Conservation (phyloP, 2,329 filamentous ascomycete species). For the Epichloe uncinata region DNA sequence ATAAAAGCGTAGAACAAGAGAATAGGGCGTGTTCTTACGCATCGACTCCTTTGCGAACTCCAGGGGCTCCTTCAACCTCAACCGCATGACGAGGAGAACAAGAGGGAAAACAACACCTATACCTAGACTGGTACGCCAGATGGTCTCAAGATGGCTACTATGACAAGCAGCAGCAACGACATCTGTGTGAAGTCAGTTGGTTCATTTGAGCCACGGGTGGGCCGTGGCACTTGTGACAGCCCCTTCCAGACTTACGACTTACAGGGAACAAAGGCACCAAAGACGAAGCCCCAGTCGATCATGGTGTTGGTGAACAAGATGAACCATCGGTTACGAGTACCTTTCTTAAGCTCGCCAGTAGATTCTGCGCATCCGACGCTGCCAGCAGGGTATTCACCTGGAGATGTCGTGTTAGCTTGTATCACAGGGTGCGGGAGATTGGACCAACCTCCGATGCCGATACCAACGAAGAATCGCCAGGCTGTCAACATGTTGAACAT, state of each 20-base stretch:
- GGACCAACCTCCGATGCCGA: constrained; percentile 56
- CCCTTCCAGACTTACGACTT: constrained; percentile 9
- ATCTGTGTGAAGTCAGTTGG: constrained; percentile 13
- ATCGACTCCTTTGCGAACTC: constrained; percentile 61
- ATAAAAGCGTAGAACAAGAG: constrained; percentile 50
- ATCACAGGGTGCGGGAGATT: constrained; percentile 32
- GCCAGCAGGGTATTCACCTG: constrained; percentile 66
- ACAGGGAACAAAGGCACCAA: constrained; percentile 63
- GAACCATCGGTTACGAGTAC: constrained; percentile 81
- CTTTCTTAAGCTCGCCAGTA: constrained; percentile 66
- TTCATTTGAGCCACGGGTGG: background rate
- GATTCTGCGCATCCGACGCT: constrained; percentile 67
- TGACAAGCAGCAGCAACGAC: constrained; percentile 43
- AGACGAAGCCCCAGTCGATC: constrained; percentile 73
- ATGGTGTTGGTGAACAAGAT: constrained; percentile 81
- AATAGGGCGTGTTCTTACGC: constrained; percentile 44
- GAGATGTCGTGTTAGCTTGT: background rate
- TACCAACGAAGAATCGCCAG: constrained; percentile 70
- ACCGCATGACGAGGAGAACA: constrained; percentile 54
- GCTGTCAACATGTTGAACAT: constrained; percentile 66
- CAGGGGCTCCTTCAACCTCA: constrained; percentile 66
- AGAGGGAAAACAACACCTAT: constrained; percentile 68
- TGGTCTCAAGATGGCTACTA: constrained; percentile 52
- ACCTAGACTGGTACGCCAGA: constrained; percentile 73
- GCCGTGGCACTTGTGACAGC: too few species aligned